A percentile compares a stretch with the other conserved stretches of the same genome.
Evolutionary conservation across 164 flowering plant species (phyloP).

Genomic region (Magnolia changhungtana): DNA sequence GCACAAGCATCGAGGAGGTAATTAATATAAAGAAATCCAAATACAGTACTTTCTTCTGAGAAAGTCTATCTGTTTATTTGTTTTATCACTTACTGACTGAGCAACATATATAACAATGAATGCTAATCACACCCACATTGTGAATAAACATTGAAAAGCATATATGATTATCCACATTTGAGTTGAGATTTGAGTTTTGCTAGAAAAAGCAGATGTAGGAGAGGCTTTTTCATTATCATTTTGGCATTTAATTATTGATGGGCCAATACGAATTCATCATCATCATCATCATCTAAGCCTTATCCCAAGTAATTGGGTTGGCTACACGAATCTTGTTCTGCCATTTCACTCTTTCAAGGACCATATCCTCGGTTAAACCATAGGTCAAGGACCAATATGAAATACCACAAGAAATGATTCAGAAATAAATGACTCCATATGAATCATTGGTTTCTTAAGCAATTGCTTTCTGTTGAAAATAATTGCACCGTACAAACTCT

Average conservation of each 20-base stretch:
- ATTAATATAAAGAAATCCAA: neutral
- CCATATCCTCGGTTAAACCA: too few relatives aligned
- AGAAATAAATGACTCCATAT: neutral
- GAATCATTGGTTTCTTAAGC: too few relatives aligned
- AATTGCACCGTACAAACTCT: neutral
- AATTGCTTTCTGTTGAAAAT: too few relatives aligned
- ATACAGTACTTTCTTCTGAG: neutral
- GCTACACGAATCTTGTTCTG: too few relatives aligned
- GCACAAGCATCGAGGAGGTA: conserved; percentile 62
- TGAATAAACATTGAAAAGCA: neutral
- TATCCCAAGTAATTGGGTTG: too few relatives aligned
- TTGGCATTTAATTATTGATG: too few relatives aligned
- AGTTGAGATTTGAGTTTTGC: neutral
- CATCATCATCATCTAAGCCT: too few relatives aligned
- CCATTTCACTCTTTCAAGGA: too few relatives aligned
- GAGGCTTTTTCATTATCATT: too few relatives aligned
- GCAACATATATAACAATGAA: neutral
- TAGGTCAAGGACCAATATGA: neutral
- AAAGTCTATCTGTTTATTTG: neutral
- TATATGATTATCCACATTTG: neutral
- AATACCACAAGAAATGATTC: neutral
- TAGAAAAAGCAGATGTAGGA: neutral
- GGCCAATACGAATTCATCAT: too few relatives aligned
- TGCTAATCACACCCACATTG: neutral
- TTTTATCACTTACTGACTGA: neutral